Evolutionary conservation across 2,329 filamentous ascomycete genomes (phyloP).

Genomic region (Drechmeria coniospora): DNA sequence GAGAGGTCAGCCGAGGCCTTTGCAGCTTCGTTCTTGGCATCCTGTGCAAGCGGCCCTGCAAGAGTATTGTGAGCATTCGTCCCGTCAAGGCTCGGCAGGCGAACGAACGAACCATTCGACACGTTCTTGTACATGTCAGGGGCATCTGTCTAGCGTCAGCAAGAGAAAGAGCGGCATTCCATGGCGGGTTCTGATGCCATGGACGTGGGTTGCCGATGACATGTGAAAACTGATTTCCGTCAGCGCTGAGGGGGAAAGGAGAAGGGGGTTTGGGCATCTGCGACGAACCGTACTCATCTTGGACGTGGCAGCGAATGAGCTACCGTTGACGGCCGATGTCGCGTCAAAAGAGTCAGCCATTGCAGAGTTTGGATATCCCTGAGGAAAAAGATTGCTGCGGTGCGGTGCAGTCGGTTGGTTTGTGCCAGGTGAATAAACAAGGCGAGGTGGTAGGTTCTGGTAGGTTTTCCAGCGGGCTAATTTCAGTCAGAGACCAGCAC

Average conservation of each 20-base stretch:
- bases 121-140: slow-evolving; percentile 1
- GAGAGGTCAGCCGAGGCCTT: slow-evolving; percentile 41
- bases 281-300: slow-evolving; percentile 38
- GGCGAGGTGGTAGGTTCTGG: too few relatives aligned
- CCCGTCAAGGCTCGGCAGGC: slow-evolving; percentile 3
- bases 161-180: too few relatives aligned
- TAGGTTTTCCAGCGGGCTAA: too few relatives aligned
- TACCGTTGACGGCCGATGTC: slow-evolving; percentile 26
- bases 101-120: slow-evolving; percentile 20
- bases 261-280: slow-evolving; percentile 3
- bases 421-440: too few relatives aligned
- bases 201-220: too few relatives aligned
- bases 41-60: slow-evolving; percentile 42
- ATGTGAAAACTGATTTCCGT: slow-evolving; percentile 7
- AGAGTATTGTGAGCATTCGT: slow-evolving; percentile 1
- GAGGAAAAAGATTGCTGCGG: neutral
- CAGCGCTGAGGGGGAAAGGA: slow-evolving; percentile 2
- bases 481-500: too few relatives aligned
- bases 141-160: too few relatives aligned
- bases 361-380: slow-evolving; percentile 1
- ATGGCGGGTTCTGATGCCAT: too few relatives aligned
- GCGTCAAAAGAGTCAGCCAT: slow-evolving; percentile 17
- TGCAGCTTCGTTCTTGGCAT: slow-evolving; percentile 37
- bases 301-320: slow-evolving; percentile 27
- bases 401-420: neutral